Conservation (phyloP, 2,329 filamentous ascomycete species). For the Cyanodermella asteris region DNA sequence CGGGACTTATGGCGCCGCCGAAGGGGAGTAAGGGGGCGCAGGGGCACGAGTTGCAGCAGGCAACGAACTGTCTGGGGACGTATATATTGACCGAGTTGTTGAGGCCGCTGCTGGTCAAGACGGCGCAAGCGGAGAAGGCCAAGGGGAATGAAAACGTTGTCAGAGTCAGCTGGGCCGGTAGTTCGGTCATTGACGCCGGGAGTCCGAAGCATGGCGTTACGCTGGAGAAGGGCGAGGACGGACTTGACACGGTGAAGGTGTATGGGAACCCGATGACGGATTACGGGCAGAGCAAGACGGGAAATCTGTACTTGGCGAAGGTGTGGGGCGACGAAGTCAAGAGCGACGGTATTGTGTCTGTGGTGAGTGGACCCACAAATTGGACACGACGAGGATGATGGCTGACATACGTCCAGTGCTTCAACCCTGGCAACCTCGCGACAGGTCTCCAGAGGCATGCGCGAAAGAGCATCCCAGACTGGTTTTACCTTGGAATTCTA, state of each 20-base stretch:
- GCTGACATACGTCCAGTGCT: background rate
- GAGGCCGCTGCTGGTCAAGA: conserved; percentile 13
- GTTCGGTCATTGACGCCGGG: conserved; percentile 10
- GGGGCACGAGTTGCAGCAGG: conserved; percentile 17
- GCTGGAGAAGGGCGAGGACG: conserved; percentile 8
- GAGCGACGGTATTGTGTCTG: conserved; percentile 7
- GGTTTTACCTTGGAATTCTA: background rate
- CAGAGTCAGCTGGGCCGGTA: conserved; percentile 16
- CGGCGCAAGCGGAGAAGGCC: conserved; percentile 10
- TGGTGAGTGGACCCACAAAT: conserved; percentile 4
- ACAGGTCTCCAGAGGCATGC: conserved; percentile 3
- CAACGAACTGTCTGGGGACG: conserved; percentile 17
- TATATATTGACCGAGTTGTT: conserved; percentile 19
- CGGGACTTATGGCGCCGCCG: conserved; percentile 18
- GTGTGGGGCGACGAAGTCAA: conserved; percentile 6
- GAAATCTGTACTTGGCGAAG: conserved; percentile 8
- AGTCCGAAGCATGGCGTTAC: conserved; percentile 7
- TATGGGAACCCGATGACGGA: conserved; percentile 3
- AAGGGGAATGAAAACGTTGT: conserved; percentile 12
- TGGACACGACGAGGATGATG: background rate
- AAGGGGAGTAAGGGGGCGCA: conserved; percentile 13
- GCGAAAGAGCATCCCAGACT: background rate
- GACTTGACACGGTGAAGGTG: conserved; percentile 6
- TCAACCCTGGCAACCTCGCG: conserved; percentile 4
- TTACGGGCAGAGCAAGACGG: conserved; percentile 9